A percentile compares a stretch with the other conserved stretches of the same genome.
Conservation (phyloP, 2,329 filamentous ascomycete species). For the Macrophomina pseudophaseolina region DNA sequence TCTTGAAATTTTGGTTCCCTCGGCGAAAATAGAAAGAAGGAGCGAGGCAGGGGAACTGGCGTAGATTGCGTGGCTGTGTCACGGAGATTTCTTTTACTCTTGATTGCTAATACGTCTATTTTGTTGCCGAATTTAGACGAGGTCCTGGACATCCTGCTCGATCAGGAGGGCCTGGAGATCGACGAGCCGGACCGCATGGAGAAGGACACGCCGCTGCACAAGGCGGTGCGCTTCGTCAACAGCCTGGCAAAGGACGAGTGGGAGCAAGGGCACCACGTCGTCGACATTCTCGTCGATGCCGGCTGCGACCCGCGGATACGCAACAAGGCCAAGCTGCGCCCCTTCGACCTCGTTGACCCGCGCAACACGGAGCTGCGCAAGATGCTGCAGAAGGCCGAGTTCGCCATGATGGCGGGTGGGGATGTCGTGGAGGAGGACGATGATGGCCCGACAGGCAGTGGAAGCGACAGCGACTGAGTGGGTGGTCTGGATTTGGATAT, state of each 20-base stretch:
- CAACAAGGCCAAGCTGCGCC: conserved; percentile 76
- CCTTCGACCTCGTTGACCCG: conserved; percentile 75
- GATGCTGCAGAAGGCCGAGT: conserved; percentile 73
- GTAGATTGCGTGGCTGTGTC: background rate
- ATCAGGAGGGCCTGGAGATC: conserved; percentile 84
- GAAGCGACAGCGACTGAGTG: conserved; percentile 51
- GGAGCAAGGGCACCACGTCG: conserved; percentile 66
- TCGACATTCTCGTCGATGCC: conserved; percentile 83
- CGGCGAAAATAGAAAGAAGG: background rate
- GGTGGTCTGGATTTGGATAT: background rate
- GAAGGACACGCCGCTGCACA: conserved; percentile 79
- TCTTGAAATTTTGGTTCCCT: background rate
- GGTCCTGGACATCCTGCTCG: conserved; percentile 79
- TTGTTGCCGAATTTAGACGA: conserved; percentile 61
- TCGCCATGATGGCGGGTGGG: conserved; percentile 56
- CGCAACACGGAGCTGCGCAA: conserved; percentile 65
- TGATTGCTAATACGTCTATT: background rate
- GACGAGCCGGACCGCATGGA: conserved; percentile 75
- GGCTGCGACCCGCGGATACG: conserved; percentile 67
- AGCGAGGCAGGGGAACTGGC: too few species aligned
- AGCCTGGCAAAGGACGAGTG: conserved; percentile 66
- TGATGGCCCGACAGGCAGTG: conserved; percentile 51
- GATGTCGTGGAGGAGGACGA: conserved; percentile 58
- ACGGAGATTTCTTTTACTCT: background rate
- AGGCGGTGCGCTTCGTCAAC: conserved; percentile 78